Conservation (phyloP, 257 asterid species). For the Thymus mandschuricus region DNA sequence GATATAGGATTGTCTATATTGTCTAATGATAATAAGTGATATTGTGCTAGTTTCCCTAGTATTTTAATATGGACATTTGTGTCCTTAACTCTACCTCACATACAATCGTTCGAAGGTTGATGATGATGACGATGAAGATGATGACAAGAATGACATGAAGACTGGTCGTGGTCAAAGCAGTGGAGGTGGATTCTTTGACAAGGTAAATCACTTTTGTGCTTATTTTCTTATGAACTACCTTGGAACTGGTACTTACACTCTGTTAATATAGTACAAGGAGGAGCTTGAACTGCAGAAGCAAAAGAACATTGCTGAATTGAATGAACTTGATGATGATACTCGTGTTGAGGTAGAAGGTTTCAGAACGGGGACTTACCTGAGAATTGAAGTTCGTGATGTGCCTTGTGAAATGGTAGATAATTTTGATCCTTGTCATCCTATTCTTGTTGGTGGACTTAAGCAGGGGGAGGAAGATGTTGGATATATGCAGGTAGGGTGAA, state of each 20-base stretch:
- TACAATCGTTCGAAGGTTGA: constrained; percentile 58
- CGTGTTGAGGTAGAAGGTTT: constrained; percentile 87
- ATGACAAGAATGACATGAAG: constrained; percentile 48
- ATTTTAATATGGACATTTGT: constrained; percentile 34
- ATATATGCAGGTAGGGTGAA: constrained; percentile 80
- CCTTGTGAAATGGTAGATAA: constrained; percentile 95
- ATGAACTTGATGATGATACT: constrained; percentile 86
- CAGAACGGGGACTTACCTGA: constrained; percentile 85
- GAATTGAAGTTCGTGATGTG: constrained; percentile 86
- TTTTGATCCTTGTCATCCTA: constrained; percentile 89
- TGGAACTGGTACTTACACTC: constrained; percentile 22
- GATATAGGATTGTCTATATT: constrained; percentile 6
- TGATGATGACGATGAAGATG: constrained; percentile 55
- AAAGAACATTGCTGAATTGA: constrained; percentile 77
- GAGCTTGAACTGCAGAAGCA: constrained; percentile 86
- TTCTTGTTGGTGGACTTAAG: constrained; percentile 93
- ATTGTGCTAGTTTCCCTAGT: constrained; percentile 19
- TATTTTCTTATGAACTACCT: constrained; percentile 13
- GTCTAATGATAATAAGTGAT: not conserved
- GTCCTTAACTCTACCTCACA: constrained; percentile 65
- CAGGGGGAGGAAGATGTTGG: constrained; percentile 94
- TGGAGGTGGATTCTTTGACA: constrained; percentile 74
- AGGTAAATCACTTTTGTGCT: constrained; percentile 53
- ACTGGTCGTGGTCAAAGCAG: constrained; percentile 51
- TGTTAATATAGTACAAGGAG: constrained; percentile 69